These are phyloP conservation scores for Aspergillus hancockii DNA, from an alignment of 495 filamentous ascomycete genomes.

Conservation along the genomic window DNA sequence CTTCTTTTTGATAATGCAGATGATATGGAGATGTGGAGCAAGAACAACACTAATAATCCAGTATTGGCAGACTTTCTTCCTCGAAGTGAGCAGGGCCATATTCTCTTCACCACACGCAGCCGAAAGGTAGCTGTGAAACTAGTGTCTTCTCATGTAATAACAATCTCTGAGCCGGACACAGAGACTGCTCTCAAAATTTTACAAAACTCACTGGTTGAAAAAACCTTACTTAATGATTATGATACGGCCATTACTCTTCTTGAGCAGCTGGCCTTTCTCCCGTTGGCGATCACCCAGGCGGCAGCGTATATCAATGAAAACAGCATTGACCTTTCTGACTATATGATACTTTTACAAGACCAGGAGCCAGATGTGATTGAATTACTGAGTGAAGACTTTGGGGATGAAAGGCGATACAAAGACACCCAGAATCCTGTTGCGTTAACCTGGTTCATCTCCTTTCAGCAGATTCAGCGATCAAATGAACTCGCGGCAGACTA, in stretches of 20 bases:
- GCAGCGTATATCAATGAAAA: conserved; percentile 50
- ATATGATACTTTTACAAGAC: conserved; percentile 42
- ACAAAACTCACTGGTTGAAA: conserved; percentile 26
- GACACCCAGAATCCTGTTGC: conserved; percentile 51
- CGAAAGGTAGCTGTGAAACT: conserved; percentile 26
- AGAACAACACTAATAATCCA: neutral
- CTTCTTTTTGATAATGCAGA: too few species aligned
- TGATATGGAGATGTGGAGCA: conserved; percentile 34
- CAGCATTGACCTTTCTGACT: conserved; percentile 33
- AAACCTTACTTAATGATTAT: conserved; percentile 22
- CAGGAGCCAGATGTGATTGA: conserved; percentile 35
- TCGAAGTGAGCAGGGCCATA: conserved; percentile 27
- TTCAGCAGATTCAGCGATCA: conserved; percentile 41
- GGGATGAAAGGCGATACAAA: conserved; percentile 42
- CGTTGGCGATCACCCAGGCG: too few species aligned
- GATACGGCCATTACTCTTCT: conserved; percentile 23
- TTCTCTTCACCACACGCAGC: conserved; percentile 44
- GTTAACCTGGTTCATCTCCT: conserved; percentile 55
- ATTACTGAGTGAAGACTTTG: conserved; percentile 51
- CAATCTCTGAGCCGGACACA: conserved; percentile 30
- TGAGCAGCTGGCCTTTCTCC: conserved; percentile 33
- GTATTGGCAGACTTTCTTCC: conserved; percentile 28
- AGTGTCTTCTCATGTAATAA: conserved; percentile 19
- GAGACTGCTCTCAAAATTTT: conserved; percentile 19
- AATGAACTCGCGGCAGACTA: conserved; percentile 32